Evolutionary conservation across 768 basidiomycete species (phyloP).

Genomic region (Psilocybe sp.): DNA sequence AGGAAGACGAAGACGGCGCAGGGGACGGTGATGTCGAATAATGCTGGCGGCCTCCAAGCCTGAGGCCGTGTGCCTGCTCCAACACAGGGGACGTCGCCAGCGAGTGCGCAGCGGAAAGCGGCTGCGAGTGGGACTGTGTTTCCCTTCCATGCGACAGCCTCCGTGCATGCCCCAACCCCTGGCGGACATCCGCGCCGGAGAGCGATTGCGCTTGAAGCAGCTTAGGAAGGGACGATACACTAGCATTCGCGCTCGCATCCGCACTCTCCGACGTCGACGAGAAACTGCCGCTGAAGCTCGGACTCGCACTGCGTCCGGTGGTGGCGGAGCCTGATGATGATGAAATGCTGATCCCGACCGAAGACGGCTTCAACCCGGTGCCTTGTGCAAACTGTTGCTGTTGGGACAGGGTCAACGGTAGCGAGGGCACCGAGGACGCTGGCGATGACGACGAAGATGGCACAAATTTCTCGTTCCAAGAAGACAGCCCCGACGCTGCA

Average conservation of each 20-base stretch:
- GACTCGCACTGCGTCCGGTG: background rate
- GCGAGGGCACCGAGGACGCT: background rate
- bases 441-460: background rate
- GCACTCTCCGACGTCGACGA: background rate
- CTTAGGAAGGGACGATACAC: background rate
- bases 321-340: background rate
- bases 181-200: background rate
- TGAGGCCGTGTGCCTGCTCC: background rate
- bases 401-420: background rate
- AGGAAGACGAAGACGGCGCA: background rate
- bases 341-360: background rate
- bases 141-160: background rate
- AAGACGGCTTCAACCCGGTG: background rate
- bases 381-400: background rate
- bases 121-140: background rate
- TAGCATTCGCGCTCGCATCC: background rate
- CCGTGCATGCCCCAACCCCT: background rate
- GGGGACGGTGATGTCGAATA: background rate
- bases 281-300: background rate
- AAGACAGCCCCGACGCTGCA: background rate
- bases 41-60: background rate
- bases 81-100: constrained; percentile 1
- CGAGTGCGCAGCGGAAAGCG: background rate
- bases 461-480: background rate
- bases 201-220: background rate